Base-by-base conservation (phyloP, 345 rosid genomes). In the Lagerstroemia speciosa region DNA sequence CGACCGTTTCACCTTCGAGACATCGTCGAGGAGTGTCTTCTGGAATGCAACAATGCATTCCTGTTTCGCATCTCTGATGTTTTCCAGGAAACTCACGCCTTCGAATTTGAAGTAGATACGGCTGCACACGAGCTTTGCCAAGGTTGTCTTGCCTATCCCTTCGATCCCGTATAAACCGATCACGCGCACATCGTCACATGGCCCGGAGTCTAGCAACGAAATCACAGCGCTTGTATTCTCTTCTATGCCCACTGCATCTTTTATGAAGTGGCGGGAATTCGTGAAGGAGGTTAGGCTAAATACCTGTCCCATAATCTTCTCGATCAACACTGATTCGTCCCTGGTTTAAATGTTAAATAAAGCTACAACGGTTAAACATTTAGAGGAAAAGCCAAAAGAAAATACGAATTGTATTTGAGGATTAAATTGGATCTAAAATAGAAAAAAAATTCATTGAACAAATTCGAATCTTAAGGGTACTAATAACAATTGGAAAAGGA, bases 81-180 rank as follows among this genome's bases (percentile, higher is more conserved):
- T 30, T 33, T 72, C 70, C 1, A 73, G 58, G 5, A 73, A 73
- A 67, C 72, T 61, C 29, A 69, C 45, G 3, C 68, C 69, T 0
- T 73, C 72, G 30, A 73, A 73, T 63, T 73, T 34, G 14, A 10
- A 12, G 9, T 0, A 26, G 8, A 62, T 0, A 12, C 62, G 55
- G 11, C 65, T 1, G 7, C 12, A 69, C 0, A 73, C 41, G 8
- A 5, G 55, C 64, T 63, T 61, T n/a, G 61, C 73, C 71, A 74
- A 9, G 0, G 46, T 64, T 30, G 57, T 68, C 68, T 74, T 74
- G 10, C 73, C 77, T 27, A 69, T 74, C 26, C 66, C 61, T 34
- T 52, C 8, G 3, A 45, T 27, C 30, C 73, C 67, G 6, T 63
- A 43, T 24, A 70, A n/a, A 27, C 73, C 67, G 8, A 70, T 8